Evolutionary conservation across 2,329 filamentous ascomycete species (phyloP), one percentile per base, ranked within the genome.

Genomic region (Trichoderma citrinoviride): DNA sequence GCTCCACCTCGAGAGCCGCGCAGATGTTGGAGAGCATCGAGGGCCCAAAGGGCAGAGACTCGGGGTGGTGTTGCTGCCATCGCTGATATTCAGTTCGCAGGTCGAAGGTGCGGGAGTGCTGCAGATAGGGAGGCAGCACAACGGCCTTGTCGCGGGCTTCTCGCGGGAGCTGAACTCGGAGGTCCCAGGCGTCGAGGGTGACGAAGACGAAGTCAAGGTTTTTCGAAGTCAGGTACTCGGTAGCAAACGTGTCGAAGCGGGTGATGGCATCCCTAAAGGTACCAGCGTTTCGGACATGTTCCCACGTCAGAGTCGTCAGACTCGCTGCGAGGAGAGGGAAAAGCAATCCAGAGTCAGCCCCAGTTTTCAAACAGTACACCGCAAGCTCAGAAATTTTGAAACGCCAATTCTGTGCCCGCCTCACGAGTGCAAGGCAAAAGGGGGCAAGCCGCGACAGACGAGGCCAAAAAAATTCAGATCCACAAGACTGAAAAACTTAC

Each of bases 71-170:
- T 73, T 96, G 92, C 80, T 98, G 95, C 93, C 95, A 99, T 76
- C 93, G 87, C 81, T 97, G 93, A 77, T 99, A 99, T 80, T 99
- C 95, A 73, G 93, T 96, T 68, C 95, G 91, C 65, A 99, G 86
- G 76, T 98, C 95, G 76, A 98, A 99, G 65, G 94, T 97, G 67
- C 95, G 90, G 44, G 95, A 97, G 82, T 99, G 95, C 81, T 99
- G 95, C 66, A 99, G 86, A 78, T 99, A 99, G 10, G 94, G 91
- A 23, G 95, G 95, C 41, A 99, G 87, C 58, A 98, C 95, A 47
- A 98, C 95, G 70, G 93, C 91, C 85, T 99, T 99, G 82, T 99
- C 95, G 73, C 95, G 92, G 75, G 95, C 95, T 82, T 99, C 95
- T 69, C 95, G 92, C 54, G 95, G 95, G 75, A 99, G 87, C 83